Conservation (phyloP, 1,139 yeast genomes). For the Meyerozyma guilliermondii region DNA sequence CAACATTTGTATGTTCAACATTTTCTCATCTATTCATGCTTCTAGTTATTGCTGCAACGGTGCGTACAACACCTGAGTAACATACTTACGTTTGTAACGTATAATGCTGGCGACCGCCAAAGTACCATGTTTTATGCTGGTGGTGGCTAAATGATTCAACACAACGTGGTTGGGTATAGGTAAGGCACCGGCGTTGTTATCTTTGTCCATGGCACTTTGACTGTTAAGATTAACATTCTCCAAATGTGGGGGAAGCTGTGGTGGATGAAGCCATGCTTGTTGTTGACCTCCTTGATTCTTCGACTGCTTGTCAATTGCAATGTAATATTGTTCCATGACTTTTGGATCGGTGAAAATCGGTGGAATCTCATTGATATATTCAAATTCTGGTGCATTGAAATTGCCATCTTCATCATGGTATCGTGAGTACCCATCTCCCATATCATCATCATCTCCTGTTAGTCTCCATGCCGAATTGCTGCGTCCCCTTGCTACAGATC, state of each 20-base stretch:
- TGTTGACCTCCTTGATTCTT: slow-evolving; percentile 56
- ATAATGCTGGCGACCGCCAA: slow-evolving; percentile 47
- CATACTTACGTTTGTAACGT: slow-evolving; percentile 43
- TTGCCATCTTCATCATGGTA: slow-evolving; percentile 61
- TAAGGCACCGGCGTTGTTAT: slow-evolving; percentile 45
- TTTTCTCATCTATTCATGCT: not conserved
- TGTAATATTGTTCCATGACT: slow-evolving; percentile 57
- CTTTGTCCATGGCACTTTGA: slow-evolving; percentile 41
- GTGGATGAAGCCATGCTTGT: slow-evolving; percentile 64
- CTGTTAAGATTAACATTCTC: slow-evolving; percentile 44
- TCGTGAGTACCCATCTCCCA: slow-evolving; percentile 76
- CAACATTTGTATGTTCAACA: not conserved
- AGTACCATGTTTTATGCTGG: slow-evolving; percentile 44
- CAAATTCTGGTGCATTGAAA: slow-evolving; percentile 18
- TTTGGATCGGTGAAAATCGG: slow-evolving; percentile 82
- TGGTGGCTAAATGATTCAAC: slow-evolving; percentile 45
- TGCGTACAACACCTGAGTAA: slow-evolving; percentile 46
- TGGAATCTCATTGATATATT: slow-evolving; percentile 72
- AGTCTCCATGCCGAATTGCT: slow-evolving; percentile 52
- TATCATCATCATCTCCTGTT: slow-evolving; percentile 59
- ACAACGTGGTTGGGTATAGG: slow-evolving; percentile 48
- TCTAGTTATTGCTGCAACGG: slow-evolving; percentile 31
- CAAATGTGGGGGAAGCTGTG: slow-evolving; percentile 48
- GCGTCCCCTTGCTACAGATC: slow-evolving; percentile 9
- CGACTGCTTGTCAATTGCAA: slow-evolving; percentile 67